A percentile compares a stretch with the other conserved stretches of the same genome.
Conservation (phyloP, 441 rosid genomes). For the Pelargonium hybrid region DNA sequence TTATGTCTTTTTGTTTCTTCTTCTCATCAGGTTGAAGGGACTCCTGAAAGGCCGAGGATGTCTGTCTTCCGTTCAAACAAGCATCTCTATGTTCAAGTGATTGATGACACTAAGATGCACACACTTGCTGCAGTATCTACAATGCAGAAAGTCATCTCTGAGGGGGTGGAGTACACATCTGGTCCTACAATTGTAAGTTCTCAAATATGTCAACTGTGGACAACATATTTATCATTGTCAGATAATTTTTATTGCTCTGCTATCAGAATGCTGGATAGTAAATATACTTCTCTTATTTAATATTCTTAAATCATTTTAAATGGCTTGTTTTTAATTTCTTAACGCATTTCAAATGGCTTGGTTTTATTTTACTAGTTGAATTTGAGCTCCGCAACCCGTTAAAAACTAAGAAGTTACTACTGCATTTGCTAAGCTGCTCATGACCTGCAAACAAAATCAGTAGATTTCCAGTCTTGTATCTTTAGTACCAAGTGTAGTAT, state of each 20-base stretch:
- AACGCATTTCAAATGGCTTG: no score
- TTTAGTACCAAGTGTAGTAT: no score
- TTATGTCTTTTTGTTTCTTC: background rate
- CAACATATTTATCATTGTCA: background rate
- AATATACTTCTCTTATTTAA: background rate
- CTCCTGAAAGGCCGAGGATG: slow-evolving; percentile 1
- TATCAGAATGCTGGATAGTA: background rate
- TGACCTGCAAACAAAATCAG: background rate
- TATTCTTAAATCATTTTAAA: background rate
- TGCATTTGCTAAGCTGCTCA: background rate
- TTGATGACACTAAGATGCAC: slow-evolving; percentile 96
- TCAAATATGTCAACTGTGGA: background rate
- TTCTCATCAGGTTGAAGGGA: background rate
- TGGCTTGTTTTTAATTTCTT: no score
- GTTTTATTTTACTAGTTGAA: no score
- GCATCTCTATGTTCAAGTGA: slow-evolving; percentile 83
- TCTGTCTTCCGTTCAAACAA: slow-evolving; percentile 78
- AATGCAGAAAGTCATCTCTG: slow-evolving; percentile 57
- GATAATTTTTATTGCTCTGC: background rate
- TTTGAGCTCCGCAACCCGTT: no score
- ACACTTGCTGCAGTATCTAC: slow-evolving; percentile 89
- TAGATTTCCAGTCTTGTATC: no score
- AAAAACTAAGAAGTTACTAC: no score
- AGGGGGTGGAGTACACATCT: slow-evolving; percentile 42
- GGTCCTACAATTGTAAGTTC: slow-evolving; percentile 5